phyloP scores from a whole-genome alignment of 1,139 yeast genomes.

The Kurtzmaniella quercitrusa region DNA sequence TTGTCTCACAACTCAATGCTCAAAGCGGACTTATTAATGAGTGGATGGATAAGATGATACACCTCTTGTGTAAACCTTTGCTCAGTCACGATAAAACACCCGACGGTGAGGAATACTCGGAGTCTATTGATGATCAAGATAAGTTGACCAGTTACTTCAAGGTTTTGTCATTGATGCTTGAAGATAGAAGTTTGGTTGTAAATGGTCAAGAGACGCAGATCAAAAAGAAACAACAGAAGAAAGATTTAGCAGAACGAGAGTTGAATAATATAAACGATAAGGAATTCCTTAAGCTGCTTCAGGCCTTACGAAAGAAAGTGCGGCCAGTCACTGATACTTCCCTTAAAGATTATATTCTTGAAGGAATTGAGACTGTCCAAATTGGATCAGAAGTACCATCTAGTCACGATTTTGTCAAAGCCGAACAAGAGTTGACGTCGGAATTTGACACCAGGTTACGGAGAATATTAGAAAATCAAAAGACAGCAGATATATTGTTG shows the following conservation, averaged over 20 bases:
- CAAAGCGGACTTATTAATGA: slow-evolving; percentile 57
- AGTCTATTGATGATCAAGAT: slow-evolving; percentile 71
- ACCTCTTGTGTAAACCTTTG: slow-evolving; percentile 44
- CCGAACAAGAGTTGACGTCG: slow-evolving; percentile 20
- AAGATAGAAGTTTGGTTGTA: slow-evolving; percentile 47
- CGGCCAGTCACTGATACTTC: slow-evolving; percentile 29
- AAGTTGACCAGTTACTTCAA: slow-evolving; percentile 61
- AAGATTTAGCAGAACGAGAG: slow-evolving; percentile 21
- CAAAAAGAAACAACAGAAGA: slow-evolving; percentile 23
- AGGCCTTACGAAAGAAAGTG: slow-evolving; percentile 22
- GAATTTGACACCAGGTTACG: slow-evolving; percentile 22
- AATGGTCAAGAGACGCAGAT: slow-evolving; percentile 23
- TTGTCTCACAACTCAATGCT: slow-evolving; percentile 41
- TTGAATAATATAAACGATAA: slow-evolving; percentile 24
- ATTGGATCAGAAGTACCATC: slow-evolving; percentile 9
- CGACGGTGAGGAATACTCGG: slow-evolving; percentile 76
- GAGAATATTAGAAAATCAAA: slow-evolving; percentile 39
- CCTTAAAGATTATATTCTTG: slow-evolving; percentile 27
- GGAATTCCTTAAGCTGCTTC: slow-evolving; percentile 26
- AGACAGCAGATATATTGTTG: slow-evolving; percentile 31
- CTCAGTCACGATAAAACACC: slow-evolving; percentile 45
- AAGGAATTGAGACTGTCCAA: slow-evolving; percentile 15
- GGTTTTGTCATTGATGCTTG: slow-evolving; percentile 50
- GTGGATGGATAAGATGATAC: slow-evolving; percentile 48
- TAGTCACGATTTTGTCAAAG: neutral